Conservation (phyloP, 2,329 filamentous ascomycete species). For the Fusarium longipes region DNA sequence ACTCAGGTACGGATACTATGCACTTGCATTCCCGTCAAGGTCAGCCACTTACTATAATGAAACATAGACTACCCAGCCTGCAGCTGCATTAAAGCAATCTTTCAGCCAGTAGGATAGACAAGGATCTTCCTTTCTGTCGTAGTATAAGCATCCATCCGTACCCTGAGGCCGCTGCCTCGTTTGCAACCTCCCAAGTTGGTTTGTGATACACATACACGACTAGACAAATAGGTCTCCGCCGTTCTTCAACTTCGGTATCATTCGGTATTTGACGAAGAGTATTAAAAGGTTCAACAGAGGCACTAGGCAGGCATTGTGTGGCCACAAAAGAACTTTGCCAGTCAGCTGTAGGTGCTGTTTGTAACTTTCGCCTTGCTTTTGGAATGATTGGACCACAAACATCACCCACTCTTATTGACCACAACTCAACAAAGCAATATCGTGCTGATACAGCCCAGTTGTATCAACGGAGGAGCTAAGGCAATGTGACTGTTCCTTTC, state of each 20-base stretch:
- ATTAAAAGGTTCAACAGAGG: background rate
- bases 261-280: background rate
- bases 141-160: constrained; percentile 4
- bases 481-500: background rate
- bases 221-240: background rate
- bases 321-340: background rate
- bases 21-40: constrained; percentile 13
- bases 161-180: background rate
- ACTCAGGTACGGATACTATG: constrained; percentile 9
- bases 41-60: background rate
- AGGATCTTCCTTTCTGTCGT: constrained; percentile 11
- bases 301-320: background rate
- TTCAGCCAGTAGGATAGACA: constrained; percentile 12
- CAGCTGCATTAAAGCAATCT: constrained; percentile 14
- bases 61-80: background rate
- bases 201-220: constrained; percentile 10
- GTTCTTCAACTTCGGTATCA: background rate
- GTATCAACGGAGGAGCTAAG: background rate
- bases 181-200: background rate
- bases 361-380: constrained; percentile 14
- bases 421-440: constrained; percentile 28
- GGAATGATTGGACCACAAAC: constrained; percentile 27
- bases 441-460: background rate
- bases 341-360: background rate
- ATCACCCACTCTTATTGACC: background rate